Evolutionary conservation across 805 yeast species (phyloP).

Genomic region (Candida maltosa): DNA sequence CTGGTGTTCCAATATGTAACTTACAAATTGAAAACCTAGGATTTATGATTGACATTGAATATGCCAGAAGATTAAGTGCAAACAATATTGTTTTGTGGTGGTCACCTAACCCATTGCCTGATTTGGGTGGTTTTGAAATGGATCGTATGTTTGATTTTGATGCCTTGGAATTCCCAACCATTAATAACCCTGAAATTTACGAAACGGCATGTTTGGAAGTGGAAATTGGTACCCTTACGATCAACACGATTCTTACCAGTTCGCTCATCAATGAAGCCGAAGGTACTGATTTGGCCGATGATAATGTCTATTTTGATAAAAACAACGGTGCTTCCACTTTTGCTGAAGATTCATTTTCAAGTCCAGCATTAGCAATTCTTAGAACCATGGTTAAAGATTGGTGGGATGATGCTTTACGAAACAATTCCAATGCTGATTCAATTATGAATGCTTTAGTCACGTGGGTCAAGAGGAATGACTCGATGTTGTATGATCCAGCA

Average conservation of each 20-base stretch:
- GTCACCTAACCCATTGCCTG: conserved; percentile 79
- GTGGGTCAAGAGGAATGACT: conserved; percentile 81
- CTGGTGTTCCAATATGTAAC: conserved; percentile 85
- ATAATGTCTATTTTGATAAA: conserved; percentile 25
- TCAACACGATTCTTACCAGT: conserved; percentile 85
- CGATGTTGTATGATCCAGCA: conserved; percentile 71
- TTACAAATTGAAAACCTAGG: conserved; percentile 73
- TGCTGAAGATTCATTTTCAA: conserved; percentile 80
- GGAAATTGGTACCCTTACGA: conserved; percentile 71
- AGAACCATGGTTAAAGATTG: conserved; percentile 76
- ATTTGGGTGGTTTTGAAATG: conserved; percentile 76
- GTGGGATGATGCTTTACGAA: conserved; percentile 87
- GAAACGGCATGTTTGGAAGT: conserved; percentile 76
- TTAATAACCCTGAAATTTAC: conserved; percentile 77
- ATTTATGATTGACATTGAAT: conserved; percentile 78
- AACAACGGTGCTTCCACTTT: conserved; percentile 48
- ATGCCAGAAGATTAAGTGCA: conserved; percentile 70
- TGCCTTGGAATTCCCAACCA: conserved; percentile 60
- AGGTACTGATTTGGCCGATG: conserved; percentile 72
- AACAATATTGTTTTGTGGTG: conserved; percentile 86
- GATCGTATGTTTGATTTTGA: conserved; percentile 59
- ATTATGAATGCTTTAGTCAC: conserved; percentile 76
- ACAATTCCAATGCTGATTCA: conserved; percentile 71
- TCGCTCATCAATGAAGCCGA: conserved; percentile 83
- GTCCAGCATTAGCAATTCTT: conserved; percentile 67